Conservation (phyloP, 2,329 filamentous ascomycete genomes). For the Diplodia intermedia region DNA sequence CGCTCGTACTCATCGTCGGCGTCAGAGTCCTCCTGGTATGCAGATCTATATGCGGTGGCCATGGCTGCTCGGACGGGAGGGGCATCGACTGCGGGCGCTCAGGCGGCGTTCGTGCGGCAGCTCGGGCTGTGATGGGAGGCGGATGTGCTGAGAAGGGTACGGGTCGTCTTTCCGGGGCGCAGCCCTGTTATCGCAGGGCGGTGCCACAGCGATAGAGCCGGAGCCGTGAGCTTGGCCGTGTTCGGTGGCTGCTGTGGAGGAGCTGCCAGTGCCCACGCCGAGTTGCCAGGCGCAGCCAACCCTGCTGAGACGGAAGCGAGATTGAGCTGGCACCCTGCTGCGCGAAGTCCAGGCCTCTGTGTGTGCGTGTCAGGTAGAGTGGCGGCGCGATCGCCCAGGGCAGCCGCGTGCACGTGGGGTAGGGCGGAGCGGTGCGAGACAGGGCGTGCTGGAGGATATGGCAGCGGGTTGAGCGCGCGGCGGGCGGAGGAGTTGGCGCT, state of each 20-base stretch:
- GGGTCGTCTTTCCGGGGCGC: constrained; percentile 1
- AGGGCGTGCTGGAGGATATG: constrained; percentile 8
- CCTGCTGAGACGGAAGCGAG: constrained; percentile 34
- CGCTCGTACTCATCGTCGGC: constrained; percentile 85
- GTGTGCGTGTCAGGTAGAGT: constrained; percentile 28
- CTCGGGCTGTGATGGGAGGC: constrained; percentile 8
- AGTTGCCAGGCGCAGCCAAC: constrained; percentile 27
- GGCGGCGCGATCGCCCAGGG: constrained; percentile 20
- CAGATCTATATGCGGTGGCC: constrained; percentile 46
- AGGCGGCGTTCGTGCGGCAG: constrained; percentile 15
- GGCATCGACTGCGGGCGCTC: constrained; percentile 31
- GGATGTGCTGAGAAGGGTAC: neutral
- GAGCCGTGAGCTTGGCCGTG: constrained; percentile 25
- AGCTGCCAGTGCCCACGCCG: constrained; percentile 27
- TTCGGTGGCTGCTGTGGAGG: constrained; percentile 27
- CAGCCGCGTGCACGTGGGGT: constrained; percentile 30
- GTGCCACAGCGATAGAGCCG: constrained; percentile 30
- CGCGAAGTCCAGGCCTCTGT: constrained; percentile 25
- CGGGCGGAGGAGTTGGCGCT: constrained; percentile 26
- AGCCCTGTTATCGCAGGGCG: constrained; percentile 26
- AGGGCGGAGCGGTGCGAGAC: constrained; percentile 27
- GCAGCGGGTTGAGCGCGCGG: constrained; percentile 12
- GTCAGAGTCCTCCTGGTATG: constrained; percentile 79
- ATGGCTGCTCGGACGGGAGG: constrained; percentile 28
- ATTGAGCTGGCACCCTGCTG: constrained; percentile 32